Evolutionary conservation across 306 rosid genomes (phyloP), one percentile per base, ranked within the genome.

Genomic region (Pterocarpus macrocarpus): DNA sequence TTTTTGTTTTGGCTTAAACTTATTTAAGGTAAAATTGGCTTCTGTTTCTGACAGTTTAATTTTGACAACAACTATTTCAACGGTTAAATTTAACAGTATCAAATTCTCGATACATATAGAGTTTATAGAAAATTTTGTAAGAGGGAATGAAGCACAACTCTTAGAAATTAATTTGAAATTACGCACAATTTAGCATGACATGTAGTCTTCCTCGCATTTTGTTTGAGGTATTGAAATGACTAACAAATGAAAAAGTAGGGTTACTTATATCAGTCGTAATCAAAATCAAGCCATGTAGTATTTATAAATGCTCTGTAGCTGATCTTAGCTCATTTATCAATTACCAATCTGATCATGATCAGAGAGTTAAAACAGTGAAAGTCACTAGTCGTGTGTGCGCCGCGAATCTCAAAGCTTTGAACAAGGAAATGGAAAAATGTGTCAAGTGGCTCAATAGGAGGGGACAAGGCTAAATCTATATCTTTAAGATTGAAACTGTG

Each of bases 391-490:
- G 12, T 5, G 70, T 57, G 39, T 11, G 55, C 7, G 52, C 69
- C 32, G 67, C 58, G 73, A 75, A 63, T 80, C 41, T 59, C 83
- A 70, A 80, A 69, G 85, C 57, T 74, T 67, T 57, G 50, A 70
- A 72, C 77, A 85, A 68, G 58, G 55, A 62, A 64, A 50, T 52
- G 57, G 82, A 75, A 79, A 80, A 77, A 8, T 43, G 78, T 77
- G 81, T 67, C 75, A 63, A 78, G 53, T 49, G 58, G 58, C 17
- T 65, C 30, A 50, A 72, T 68, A 64, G 63, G 16, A 82, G 82
- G 86, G 79, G 82, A 84, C 90, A 73, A 30, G 36, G 71, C 66
- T 65, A 87, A 61, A 5, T 70, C 36, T 70, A 58, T 2, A 47
- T 9, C 34, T 34, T 77, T 16, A 13, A 65, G 61, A 71, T 67